Evolutionary conservation across 345 rosid species (phyloP).

Genomic region (Capsella bursapastoris): DNA sequence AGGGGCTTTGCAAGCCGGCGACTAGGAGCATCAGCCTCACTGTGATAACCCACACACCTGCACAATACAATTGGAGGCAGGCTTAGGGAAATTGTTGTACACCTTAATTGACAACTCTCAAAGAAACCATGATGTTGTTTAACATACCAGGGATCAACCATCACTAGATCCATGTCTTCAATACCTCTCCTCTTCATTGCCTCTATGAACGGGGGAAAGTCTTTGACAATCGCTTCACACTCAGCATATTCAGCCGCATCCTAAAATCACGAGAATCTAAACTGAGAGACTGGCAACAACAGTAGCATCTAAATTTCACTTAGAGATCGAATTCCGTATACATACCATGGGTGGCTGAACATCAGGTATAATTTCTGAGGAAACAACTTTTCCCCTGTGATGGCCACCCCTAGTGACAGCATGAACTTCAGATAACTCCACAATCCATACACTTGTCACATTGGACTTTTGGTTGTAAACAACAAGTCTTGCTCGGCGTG

Average conservation of each 20-base stretch:
- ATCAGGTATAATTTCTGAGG: conserved; percentile 73
- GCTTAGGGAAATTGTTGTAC: conserved; percentile 13
- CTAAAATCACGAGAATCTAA: conserved; percentile 42
- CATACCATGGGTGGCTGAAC: conserved; percentile 96
- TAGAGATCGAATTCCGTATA: conserved; percentile 25
- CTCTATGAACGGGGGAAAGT: conserved; percentile 73
- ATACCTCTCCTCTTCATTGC: conserved; percentile 94
- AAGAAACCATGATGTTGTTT: neutral
- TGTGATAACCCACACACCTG: conserved; percentile 87
- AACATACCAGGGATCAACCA: conserved; percentile 87
- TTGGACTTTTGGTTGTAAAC: conserved; percentile 86
- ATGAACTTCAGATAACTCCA: conserved; percentile 88
- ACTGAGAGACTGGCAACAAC: conserved; percentile 29
- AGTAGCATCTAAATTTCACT: conserved; percentile 28
- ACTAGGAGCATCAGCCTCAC: conserved; percentile 84
- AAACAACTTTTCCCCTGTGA: conserved; percentile 89
- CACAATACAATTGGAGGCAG: conserved; percentile 28
- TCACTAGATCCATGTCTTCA: conserved; percentile 91
- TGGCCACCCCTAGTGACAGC: conserved; percentile 93
- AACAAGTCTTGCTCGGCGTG: conserved; percentile 81
- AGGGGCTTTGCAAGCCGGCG: conserved; percentile 91
- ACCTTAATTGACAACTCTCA: conserved; percentile 23
- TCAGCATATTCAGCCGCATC: conserved; percentile 90
- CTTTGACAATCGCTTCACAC: conserved; percentile 91
- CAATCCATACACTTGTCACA: conserved; percentile 83